Conservation (phyloP, 2,329 filamentous ascomycete genomes). For the Xylariaceae sp. region DNA sequence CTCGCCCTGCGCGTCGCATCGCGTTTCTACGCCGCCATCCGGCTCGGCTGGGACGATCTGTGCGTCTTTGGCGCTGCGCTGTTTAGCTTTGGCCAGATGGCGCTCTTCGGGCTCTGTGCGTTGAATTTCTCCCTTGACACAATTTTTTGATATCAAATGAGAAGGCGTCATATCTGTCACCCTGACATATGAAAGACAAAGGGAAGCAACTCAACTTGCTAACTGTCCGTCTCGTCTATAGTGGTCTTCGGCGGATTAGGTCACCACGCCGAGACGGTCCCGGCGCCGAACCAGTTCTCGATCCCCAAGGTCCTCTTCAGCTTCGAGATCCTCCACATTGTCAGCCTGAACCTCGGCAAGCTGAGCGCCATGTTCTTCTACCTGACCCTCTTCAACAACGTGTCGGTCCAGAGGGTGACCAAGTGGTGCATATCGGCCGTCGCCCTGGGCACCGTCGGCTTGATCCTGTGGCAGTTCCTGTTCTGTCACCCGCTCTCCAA, state of each 20-base stretch:
- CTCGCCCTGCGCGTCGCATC: constrained; percentile 15
- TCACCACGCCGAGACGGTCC: constrained; percentile 15
- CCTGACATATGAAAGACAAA: no score
- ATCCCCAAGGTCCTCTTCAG: constrained; percentile 20
- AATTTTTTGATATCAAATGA: no score
- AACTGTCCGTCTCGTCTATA: not conserved
- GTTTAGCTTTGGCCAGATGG: constrained; percentile 13
- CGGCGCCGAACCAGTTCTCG: constrained; percentile 17
- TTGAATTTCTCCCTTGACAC: no score
- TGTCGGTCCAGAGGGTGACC: constrained; percentile 11
- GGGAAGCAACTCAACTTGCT: no score
- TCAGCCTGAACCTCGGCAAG: constrained; percentile 18
- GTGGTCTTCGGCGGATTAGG: constrained; percentile 20
- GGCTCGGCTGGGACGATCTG: constrained; percentile 19
- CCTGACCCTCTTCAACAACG: constrained; percentile 15
- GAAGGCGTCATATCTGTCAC: no score
- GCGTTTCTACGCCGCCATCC: constrained; percentile 13
- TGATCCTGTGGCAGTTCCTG: constrained; percentile 20
- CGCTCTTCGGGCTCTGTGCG: constrained; percentile 17
- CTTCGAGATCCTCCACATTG: constrained; percentile 19
- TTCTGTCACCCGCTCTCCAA: constrained; percentile 18
- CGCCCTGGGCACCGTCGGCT: constrained; percentile 7
- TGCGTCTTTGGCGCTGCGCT: constrained; percentile 13
- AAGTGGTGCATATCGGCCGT: constrained; percentile 12
- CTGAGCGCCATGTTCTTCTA: constrained; percentile 19